phyloP scores from a whole-genome alignment of 345 rosid species.

The Psidium friedrichsthalianum region DNA sequence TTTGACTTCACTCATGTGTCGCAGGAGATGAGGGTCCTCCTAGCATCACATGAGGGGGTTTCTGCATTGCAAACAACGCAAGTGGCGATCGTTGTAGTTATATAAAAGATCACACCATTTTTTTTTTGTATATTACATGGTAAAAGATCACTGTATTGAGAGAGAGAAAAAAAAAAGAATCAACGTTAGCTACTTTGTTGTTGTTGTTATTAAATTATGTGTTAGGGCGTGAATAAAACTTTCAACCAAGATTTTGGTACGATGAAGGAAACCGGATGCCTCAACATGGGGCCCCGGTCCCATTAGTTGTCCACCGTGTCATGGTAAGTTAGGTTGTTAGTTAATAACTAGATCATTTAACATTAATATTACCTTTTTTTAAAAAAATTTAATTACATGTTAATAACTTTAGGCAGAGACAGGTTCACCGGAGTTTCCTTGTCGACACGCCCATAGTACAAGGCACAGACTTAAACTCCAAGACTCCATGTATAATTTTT shows the following conservation, averaged over 20 bases:
- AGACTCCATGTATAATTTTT: background rate
- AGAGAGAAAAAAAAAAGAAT: no score
- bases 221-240: background rate
- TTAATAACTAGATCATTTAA: no score
- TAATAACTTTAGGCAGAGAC: background rate
- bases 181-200: no score
- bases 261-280: background rate
- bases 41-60: fast-evolving
- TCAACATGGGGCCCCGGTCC: no score
- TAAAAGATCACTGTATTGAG: background rate
- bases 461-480: background rate
- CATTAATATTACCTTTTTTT: no score
- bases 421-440: background rate
- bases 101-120: no score
- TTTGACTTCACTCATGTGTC: background rate
- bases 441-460: background rate
- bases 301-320: no score
- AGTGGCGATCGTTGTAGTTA: no score
- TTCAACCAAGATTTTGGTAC: background rate
- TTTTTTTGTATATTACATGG: background rate
- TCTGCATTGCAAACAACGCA: background rate
- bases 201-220: no score
- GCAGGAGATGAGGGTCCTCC: background rate
- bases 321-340: no score
- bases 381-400: no score